Conservation (phyloP, 2,329 filamentous ascomycete genomes). For the Claviceps pazoutovae region DNA sequence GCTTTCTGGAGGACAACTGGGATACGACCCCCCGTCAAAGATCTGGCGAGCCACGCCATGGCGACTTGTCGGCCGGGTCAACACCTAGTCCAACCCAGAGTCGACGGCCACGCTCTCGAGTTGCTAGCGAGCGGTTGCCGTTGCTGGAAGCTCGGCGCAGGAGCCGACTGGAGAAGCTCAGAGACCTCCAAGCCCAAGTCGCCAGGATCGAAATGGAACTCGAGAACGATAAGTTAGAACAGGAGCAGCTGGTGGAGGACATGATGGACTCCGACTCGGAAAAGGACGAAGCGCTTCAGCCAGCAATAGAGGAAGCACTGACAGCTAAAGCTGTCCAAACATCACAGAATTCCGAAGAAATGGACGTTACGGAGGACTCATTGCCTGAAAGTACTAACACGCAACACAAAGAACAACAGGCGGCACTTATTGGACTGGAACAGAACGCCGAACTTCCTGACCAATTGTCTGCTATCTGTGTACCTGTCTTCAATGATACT, state of each 20-base stretch:
- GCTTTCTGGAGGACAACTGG: conserved; percentile 14
- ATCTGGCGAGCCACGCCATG: not conserved
- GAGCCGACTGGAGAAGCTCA: conserved; percentile 31
- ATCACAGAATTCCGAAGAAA: not conserved
- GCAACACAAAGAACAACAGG: not conserved
- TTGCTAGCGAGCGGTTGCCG: conserved; percentile 23
- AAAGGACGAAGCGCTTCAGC: conserved; percentile 1
- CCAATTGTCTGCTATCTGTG: not conserved
- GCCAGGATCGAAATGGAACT: conserved; percentile 35
- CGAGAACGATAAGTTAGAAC: conserved; percentile 21
- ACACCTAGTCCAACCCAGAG: conserved; percentile 1
- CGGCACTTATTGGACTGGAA: not conserved
- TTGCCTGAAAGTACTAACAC: not conserved
- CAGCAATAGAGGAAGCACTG: not conserved
- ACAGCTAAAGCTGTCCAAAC: not conserved
- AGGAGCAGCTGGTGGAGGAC: conserved; percentile 19
- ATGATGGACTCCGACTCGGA: conserved; percentile 10
- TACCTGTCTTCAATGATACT: not conserved
- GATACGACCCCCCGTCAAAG: conserved; percentile 6
- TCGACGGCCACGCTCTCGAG: conserved; percentile 17
- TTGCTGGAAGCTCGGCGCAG: conserved; percentile 22
- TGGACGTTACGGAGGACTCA: not conserved
- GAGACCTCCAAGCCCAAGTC: conserved; percentile 31
- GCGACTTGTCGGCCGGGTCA: not conserved
- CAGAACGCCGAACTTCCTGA: not conserved